Evolutionary conservation across 305 asterid genomes (phyloP), one percentile per base, ranked within the genome.

Genomic region (Solanum chacoense): DNA sequence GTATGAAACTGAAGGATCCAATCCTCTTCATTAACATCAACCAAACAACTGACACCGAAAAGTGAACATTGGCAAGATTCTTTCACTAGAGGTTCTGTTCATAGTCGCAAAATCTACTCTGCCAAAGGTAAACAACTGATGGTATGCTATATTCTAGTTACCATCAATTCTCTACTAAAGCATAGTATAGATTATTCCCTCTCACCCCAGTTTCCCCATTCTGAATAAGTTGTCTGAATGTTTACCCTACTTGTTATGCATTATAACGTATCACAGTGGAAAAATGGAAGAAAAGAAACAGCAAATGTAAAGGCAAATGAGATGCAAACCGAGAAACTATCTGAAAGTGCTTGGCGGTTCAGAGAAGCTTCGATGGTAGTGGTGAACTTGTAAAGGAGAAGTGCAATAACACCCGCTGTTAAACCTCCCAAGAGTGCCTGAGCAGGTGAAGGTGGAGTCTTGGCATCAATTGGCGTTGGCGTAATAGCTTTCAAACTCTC

Each of bases 341-440:
- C 94, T 11, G 98, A 90, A 88, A 97, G 93, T 1, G 92, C 80
- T 86, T 97, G 99, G 89, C 91, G 93, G 87, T 90, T 94, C 78
- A 97, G 96, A 84, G 92, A 76, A 37, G 92, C 89, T 90, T 95
- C 98, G 11, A 97, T 18, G 22, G 94, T 94, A 24, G 93, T 91
- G 3, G 98, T 92, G 91, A 97, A 95, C 90, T 96, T 96, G 94
- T 96, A 97, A 59, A 96, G 97, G 87, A 95, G 69, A 3, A 95
- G 4, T 3, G 98, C 97, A 26, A 95, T 94, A 13, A 90, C 94
- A 73, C 95, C 99, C 0, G 98, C 99, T 5, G 96, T 89, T 85
- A 97, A 42, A 12, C 94, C 98, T 42, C 99, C 99, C 73, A 94
- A 85, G 36, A 97, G 87, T 32, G 98, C 95, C 91, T 94, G 93